Conservation (phyloP, 2,329 filamentous ascomycete species). For the Aureobasidium sp. region DNA sequence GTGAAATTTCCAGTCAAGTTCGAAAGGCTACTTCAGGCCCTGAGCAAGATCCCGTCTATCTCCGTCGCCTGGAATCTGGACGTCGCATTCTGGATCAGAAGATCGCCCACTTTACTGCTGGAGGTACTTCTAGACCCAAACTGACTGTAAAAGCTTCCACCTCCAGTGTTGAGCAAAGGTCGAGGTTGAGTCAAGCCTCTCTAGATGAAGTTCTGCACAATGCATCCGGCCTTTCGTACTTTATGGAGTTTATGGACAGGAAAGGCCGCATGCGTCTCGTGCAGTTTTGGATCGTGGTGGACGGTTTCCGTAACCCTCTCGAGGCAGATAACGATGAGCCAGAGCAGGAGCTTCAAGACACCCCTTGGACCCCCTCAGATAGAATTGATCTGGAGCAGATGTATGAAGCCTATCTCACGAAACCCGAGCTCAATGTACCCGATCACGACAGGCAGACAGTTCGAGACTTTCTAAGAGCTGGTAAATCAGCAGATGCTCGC, state of each 20-base stretch:
- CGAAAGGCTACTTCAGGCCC: constrained; percentile 67
- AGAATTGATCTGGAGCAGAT: constrained; percentile 84
- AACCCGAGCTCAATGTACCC: constrained; percentile 70
- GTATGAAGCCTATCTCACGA: constrained; percentile 78
- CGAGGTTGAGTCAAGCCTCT: constrained; percentile 64
- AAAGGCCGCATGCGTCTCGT: constrained; percentile 79
- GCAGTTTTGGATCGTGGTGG: constrained; percentile 97
- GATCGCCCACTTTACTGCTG: constrained; percentile 69
- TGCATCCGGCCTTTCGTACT: constrained; percentile 85
- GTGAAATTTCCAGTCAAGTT: constrained; percentile 83
- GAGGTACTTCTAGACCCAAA: constrained; percentile 40
- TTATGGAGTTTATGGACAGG: constrained; percentile 99
- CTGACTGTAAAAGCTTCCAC: constrained; percentile 31
- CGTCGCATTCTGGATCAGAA: constrained; percentile 85
- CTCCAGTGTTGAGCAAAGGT: constrained; percentile 32
- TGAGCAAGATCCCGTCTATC: constrained; percentile 77
- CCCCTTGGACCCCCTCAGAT: constrained; percentile 75
- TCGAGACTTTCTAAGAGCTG: constrained; percentile 68
- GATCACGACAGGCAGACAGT: constrained; percentile 62
- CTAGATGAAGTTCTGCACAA: constrained; percentile 83
- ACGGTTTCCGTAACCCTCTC: constrained; percentile 87
- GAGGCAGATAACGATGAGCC: constrained; percentile 75
- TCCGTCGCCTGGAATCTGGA: constrained; percentile 84
- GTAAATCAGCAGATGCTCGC: constrained; percentile 63
- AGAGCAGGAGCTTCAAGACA: constrained; percentile 37